Conservation (phyloP, 169 alveolate genomes). For the Toxoplasma gondii region DNA sequence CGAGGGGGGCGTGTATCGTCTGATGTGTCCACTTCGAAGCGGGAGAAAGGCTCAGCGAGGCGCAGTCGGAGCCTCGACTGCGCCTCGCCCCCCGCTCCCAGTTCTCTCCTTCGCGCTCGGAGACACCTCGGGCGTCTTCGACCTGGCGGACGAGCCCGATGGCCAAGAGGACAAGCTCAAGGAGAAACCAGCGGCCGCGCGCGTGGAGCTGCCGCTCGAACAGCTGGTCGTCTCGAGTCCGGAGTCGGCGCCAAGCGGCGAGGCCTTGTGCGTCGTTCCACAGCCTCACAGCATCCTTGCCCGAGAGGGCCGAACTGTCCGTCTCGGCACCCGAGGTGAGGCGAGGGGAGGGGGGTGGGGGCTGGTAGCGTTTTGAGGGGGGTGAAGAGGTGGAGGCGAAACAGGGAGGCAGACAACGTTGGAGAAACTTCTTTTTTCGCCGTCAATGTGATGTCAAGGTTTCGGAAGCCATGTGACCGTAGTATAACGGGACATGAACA, state of each 20-base stretch:
- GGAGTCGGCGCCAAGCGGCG: conserved; percentile 24
- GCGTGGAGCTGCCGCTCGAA: conserved; percentile 56
- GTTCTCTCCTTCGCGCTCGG: conserved; percentile 50
- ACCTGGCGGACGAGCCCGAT: background rate
- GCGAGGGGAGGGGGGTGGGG: background rate
- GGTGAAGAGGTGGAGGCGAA: background rate
- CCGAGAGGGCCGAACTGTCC: conserved; percentile 49
- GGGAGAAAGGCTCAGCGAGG: background rate
- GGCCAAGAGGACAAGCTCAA: background rate
- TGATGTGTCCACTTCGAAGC: conserved; percentile 41
- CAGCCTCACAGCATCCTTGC: conserved; percentile 56
- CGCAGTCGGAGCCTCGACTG: background rate
- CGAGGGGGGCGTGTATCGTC: background rate
- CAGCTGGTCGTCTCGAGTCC: conserved; percentile 37
- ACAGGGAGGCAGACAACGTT: background rate
- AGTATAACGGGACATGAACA: no score
- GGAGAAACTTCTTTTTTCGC: no score
- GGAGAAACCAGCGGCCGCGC: background rate
- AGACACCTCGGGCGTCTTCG: background rate
- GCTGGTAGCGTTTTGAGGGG: background rate
- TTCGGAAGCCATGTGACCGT: no score
- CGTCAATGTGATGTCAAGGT: no score
- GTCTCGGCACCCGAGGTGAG: conserved; percentile 65
- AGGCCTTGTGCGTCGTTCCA: conserved; percentile 64
- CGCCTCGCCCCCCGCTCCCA: conserved; percentile 45